phyloP scores from a whole-genome alignment of 495 filamentous ascomycete species.

The Hyphodiscus hymeniophilus region DNA sequence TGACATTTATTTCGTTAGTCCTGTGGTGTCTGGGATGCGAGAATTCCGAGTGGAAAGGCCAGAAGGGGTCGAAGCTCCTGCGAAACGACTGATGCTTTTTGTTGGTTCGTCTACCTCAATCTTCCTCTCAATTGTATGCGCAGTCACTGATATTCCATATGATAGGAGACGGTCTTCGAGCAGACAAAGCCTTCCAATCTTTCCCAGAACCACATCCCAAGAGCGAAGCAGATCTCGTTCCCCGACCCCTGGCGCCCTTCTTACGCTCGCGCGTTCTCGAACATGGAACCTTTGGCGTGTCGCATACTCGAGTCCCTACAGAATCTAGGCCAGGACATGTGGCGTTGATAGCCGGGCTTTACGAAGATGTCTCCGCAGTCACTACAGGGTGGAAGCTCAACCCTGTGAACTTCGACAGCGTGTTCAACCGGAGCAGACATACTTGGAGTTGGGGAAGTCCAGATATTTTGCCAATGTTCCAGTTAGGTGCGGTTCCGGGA shows the following conservation, averaged over 20 bases:
- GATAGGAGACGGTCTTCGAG: slow-evolving; percentile 82
- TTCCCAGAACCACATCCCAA: slow-evolving; percentile 82
- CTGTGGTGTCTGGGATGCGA: slow-evolving; percentile 93
- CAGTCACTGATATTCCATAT: slow-evolving; percentile 1
- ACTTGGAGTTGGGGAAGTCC: slow-evolving; percentile 99
- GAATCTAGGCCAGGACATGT: slow-evolving; percentile 97
- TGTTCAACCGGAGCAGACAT: slow-evolving; percentile 93
- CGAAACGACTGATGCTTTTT: slow-evolving; percentile 84
- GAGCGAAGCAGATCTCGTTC: slow-evolving; percentile 43
- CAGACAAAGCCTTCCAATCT: slow-evolving; percentile 95
- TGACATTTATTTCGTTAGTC: slow-evolving; percentile 98
- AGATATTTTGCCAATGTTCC: slow-evolving; percentile 96
- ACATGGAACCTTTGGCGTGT: slow-evolving; percentile 97
- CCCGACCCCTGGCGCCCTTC: slow-evolving; percentile 82
- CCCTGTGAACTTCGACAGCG: slow-evolving; percentile 96
- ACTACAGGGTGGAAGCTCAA: slow-evolving; percentile 99
- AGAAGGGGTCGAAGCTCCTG: slow-evolving; percentile 58
- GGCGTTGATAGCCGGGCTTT: slow-evolving; percentile 92
- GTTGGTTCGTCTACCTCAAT: slow-evolving; percentile 54
- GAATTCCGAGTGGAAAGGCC: slow-evolving; percentile 63
- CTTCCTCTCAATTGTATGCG: not conserved
- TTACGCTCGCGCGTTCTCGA: slow-evolving; percentile 79
- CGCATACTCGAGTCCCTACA: slow-evolving; percentile 94
- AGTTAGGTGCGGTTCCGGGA: slow-evolving; percentile 82
- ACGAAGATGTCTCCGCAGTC: slow-evolving; percentile 97